Conservation (phyloP, 306 rosid species). For the Cucurbita pepo region DNA sequence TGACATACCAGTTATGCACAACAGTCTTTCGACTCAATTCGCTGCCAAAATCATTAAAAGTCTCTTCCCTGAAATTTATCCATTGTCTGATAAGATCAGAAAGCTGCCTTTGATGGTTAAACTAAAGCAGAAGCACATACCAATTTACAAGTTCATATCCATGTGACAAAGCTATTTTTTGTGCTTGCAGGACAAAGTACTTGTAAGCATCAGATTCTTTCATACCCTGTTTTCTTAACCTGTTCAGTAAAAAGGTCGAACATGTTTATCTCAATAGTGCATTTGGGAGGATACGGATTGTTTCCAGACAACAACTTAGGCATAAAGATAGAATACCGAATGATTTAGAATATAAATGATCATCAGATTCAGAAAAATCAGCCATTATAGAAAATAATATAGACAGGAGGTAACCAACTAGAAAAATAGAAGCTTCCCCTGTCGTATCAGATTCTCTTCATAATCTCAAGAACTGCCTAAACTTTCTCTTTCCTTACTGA, state of each 20-base stretch:
- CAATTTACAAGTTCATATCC: slow-evolving; percentile 32
- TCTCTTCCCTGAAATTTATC: slow-evolving; percentile 28
- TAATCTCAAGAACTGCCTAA: neutral
- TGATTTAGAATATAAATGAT: neutral
- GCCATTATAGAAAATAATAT: neutral
- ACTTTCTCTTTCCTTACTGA: neutral
- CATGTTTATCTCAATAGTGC: neutral
- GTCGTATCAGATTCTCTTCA: neutral
- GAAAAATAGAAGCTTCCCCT: neutral
- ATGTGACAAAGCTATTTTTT: slow-evolving; percentile 24
- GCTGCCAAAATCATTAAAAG: slow-evolving; percentile 25
- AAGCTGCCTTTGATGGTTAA: neutral
- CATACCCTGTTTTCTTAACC: slow-evolving; percentile 17
- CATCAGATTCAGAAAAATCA: neutral
- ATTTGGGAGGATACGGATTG: neutral
- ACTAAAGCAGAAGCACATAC: slow-evolving; percentile 8
- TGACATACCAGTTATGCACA: slow-evolving; percentile 32
- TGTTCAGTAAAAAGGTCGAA: slow-evolving; percentile 2
- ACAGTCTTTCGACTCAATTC: slow-evolving; percentile 27
- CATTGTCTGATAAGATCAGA: neutral
- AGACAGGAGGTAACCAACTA: neutral
- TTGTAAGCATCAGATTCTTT: slow-evolving; percentile 20
- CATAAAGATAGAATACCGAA: neutral
- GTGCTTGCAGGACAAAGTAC: slow-evolving; percentile 29
- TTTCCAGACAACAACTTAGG: neutral